phyloP scores from a whole-genome alignment of 2,329 filamentous ascomycete species.

The Hypoxylon sp. region DNA sequence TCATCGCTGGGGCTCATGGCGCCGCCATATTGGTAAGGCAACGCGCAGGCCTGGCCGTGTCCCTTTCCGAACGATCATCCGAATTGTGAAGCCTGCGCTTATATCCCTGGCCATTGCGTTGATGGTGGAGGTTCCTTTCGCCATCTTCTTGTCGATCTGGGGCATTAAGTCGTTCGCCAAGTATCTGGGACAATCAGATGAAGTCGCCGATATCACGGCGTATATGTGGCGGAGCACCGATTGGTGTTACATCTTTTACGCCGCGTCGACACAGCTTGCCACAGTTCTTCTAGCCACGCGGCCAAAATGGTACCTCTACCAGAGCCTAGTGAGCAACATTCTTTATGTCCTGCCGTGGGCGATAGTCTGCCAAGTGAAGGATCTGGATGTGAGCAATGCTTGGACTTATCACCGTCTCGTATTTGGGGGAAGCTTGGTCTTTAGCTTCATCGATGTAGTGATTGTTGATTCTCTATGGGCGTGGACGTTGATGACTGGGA shows the following conservation, averaged over 20 bases:
- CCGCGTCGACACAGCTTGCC: constrained; percentile 73
- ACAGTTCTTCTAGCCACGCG: constrained; percentile 73
- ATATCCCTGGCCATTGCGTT: constrained; percentile 66
- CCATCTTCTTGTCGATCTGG: constrained; percentile 70
- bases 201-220: constrained; percentile 70
- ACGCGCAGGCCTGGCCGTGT: constrained; percentile 35
- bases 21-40: constrained; percentile 42
- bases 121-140: constrained; percentile 70
- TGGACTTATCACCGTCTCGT: constrained; percentile 77
- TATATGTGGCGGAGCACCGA: constrained; percentile 74
- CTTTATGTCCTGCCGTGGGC: constrained; percentile 79
- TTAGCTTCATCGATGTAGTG: constrained; percentile 71
- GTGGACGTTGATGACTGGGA: constrained; percentile 62
- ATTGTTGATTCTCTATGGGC: constrained; percentile 65
- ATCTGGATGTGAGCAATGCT: constrained; percentile 65
- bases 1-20: constrained; percentile 71
- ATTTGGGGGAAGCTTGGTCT: constrained; percentile 76
- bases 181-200: constrained; percentile 69
- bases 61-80: constrained; percentile 11
- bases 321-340: constrained; percentile 75
- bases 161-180: constrained; percentile 71
- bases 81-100: constrained; percentile 65
- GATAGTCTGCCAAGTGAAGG: constrained; percentile 66
- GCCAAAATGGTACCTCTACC: constrained; percentile 75
- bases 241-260: constrained; percentile 79